Base-by-base conservation (phyloP, 352 stramenopile species). In the Elongisporangium prolatum region DNA sequence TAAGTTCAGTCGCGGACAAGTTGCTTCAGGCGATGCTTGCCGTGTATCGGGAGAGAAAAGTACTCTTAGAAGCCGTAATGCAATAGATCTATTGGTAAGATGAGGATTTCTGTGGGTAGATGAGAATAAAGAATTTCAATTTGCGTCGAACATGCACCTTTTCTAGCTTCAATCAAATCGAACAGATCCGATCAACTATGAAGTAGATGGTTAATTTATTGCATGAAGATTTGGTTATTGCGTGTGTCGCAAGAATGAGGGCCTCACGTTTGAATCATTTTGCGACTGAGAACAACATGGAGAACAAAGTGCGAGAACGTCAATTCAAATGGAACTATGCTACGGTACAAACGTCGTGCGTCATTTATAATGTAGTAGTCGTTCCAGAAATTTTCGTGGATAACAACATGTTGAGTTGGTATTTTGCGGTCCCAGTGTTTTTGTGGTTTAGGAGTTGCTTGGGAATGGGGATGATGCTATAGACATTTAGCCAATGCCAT, bases 251-350 rank as follows among this genome's bases (percentile, higher is more conserved):
- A 38, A 20, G 62, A 60, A 69, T 65, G 62, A 65, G 62, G 48
- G 48, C 62, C 49, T 60, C 38, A 44, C 57, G 38, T 57, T 47
- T 66, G 17, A 44, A 62, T n/a, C 53, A 63, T 52, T 63, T 72
- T 60, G 60, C 54, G 44, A 53, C 16, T 59, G 53, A 38, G 59
- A 71, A 64, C 53, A 60, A 38, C 24, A 61, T n/a, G n/a, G n/a
- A 11, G 7, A 61, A 21, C n/a, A 51, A 56, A 57, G 57, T 44
- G 60, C 65, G 54, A 55, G 65, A 69, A 48, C 57, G 61, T 37
- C 65, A 66, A 69, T 69, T 63, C 65, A 72, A 58, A 63, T 72
- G 65, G 60, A 72, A 48, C n/a, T 72, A 59, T 68, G 68, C 18
- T 10, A 28, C 14, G 60, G 56, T 44, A 72, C 56, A 59, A n/a